phyloP scores from a whole-genome alignment of 306 rosid genomes.

The Vigna angularis region DNA sequence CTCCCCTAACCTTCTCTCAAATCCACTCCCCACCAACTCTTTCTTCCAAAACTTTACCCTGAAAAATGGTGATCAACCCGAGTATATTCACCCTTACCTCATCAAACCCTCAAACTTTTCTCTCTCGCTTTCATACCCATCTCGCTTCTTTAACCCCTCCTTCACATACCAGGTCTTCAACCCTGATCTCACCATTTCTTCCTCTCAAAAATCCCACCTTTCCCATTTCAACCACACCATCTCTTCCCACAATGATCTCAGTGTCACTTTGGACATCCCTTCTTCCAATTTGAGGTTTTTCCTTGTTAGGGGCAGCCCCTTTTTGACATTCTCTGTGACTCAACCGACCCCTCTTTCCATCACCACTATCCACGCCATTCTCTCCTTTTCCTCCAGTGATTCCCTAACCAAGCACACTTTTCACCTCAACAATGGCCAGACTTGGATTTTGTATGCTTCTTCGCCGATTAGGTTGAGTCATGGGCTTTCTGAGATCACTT shows the following conservation, averaged over 20 bases:
- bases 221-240: slow-evolving; percentile 54
- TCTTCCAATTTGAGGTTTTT: slow-evolving; percentile 69
- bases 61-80: slow-evolving; percentile 77
- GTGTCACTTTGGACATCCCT: slow-evolving; percentile 78
- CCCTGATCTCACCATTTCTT: slow-evolving; percentile 74
- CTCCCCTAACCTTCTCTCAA: slow-evolving; percentile 61
- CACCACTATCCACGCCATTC: slow-evolving; percentile 70
- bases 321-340: slow-evolving; percentile 61
- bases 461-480: slow-evolving; percentile 57
- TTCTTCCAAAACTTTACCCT: slow-evolving; percentile 85
- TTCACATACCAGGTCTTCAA: slow-evolving; percentile 64
- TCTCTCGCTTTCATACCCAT: slow-evolving; percentile 75
- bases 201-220: slow-evolving; percentile 38
- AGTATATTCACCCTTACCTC: slow-evolving; percentile 85
- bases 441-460: slow-evolving; percentile 78
- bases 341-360: slow-evolving; percentile 57
- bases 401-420: slow-evolving; percentile 69
- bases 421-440: slow-evolving; percentile 73
- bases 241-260: slow-evolving; percentile 73
- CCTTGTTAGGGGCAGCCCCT: slow-evolving; percentile 91
- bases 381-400: slow-evolving; percentile 52
- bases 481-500: slow-evolving; percentile 53
- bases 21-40: slow-evolving; percentile 84
- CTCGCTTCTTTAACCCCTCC: slow-evolving; percentile 54
- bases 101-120: slow-evolving; percentile 66